These are phyloP conservation scores for Zea mays DNA, from an alignment of 176 grass and related monocot species.

Conservation along the genomic window Zm-B73-REFERENCE-NAM-5.0 NC_050096.1:213202001-213202500, in stretches of 20 bases:
- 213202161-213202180: too few species aligned
- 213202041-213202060: not conserved
- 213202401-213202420: constrained; percentile 1
- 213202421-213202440: not conserved
- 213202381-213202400: not conserved
- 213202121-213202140: too few species aligned
- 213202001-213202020: too few species aligned
- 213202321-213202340: constrained; percentile 1
- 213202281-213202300: not conserved
- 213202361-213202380: not conserved
- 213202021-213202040: too few species aligned
- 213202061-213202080: not conserved
- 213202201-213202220: too few species aligned
- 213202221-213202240: too few species aligned
- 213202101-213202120: too few species aligned
- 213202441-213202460: not conserved
- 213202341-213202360: not conserved
- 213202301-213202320: not conserved
- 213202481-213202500: not conserved
- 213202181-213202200: too few species aligned
- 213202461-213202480: not conserved
- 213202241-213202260: too few species aligned
- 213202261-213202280: too few species aligned
- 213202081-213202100: not conserved
- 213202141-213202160: too few species aligned